Percentiles rank a stretch among this genome's conserved stretches.
phyloP scores from a whole-genome alignment of 768 basidiomycete genomes.

The Inosperma sp. region DNA sequence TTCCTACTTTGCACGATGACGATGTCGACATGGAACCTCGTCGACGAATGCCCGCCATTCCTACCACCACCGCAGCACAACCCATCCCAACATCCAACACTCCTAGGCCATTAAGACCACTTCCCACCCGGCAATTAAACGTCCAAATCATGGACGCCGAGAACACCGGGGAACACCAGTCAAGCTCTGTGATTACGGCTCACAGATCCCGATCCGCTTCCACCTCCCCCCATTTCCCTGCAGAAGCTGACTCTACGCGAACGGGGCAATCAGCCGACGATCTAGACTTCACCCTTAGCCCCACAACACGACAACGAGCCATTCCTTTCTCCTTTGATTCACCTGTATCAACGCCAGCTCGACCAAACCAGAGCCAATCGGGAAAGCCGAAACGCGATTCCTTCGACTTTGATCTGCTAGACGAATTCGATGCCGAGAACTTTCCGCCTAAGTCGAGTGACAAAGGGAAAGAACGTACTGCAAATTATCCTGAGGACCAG shows the following conservation, averaged over 20 bases:
- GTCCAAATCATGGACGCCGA: background rate
- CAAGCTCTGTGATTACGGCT: too few species aligned
- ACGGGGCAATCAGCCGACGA: background rate
- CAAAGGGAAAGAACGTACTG: conserved; percentile 19
- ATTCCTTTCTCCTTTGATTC: conserved; percentile 6
- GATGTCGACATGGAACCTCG: conserved; percentile 38
- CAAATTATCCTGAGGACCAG: background rate
- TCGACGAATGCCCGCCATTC: conserved; percentile 30
- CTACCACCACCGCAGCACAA: conserved; percentile 10
- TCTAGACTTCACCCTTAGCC: conserved; percentile 17
- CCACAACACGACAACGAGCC: conserved; percentile 17
- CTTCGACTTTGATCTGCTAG: conserved; percentile 29
- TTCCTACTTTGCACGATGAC: conserved; percentile 30
- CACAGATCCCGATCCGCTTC: background rate
- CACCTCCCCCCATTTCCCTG: background rate
- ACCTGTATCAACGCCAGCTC: background rate
- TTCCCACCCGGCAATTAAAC: conserved; percentile 6
- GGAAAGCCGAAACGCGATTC: conserved; percentile 9
- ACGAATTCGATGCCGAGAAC: conserved; percentile 20
- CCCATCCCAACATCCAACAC: background rate
- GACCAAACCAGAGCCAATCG: background rate
- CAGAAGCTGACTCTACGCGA: background rate
- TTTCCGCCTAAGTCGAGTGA: conserved; percentile 9
- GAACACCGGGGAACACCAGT: background rate
- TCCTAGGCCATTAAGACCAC: conserved; percentile 5